A percentile compares a stretch with the other conserved stretches of the same genome.
phyloP scores from a whole-genome alignment of 2,329 filamentous ascomycete species.

The Diplodia mutila region DNA sequence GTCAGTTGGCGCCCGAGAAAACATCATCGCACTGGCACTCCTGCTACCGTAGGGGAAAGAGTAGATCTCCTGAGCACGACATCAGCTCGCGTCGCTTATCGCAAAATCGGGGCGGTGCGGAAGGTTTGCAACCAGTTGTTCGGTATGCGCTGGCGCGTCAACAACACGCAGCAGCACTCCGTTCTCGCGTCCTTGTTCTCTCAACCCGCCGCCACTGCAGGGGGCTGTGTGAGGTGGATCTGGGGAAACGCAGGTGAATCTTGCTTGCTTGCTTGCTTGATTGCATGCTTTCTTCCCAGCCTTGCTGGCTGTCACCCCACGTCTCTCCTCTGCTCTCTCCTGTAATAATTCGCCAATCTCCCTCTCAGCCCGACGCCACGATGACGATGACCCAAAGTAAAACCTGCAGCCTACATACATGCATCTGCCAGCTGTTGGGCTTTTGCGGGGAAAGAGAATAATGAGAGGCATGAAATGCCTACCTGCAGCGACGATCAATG shows the following conservation, averaged over 20 bases:
- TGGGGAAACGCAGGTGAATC: neutral
- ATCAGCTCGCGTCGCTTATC: neutral
- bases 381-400: neutral
- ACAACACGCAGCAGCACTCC: neutral
- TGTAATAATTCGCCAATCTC: neutral
- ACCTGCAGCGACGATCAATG: neutral
- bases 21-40: too few species aligned
- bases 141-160: neutral
- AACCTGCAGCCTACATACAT: too few species aligned
- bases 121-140: neutral
- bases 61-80: neutral
- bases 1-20: neutral
- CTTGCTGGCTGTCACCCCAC: neutral
- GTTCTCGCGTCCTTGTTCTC: too few species aligned
- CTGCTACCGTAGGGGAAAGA: neutral
- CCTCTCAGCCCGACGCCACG: neutral
- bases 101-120: too few species aligned
- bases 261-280: neutral
- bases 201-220: neutral
- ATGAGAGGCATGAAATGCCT: neutral
- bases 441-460: neutral
- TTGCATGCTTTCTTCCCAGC: too few species aligned
- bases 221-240: neutral
- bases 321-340: neutral
- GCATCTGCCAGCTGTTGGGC: neutral